Evolutionary conservation across 495 filamentous ascomycete species (phyloP).

Genomic region (Aspergillus avenaceus): DNA sequence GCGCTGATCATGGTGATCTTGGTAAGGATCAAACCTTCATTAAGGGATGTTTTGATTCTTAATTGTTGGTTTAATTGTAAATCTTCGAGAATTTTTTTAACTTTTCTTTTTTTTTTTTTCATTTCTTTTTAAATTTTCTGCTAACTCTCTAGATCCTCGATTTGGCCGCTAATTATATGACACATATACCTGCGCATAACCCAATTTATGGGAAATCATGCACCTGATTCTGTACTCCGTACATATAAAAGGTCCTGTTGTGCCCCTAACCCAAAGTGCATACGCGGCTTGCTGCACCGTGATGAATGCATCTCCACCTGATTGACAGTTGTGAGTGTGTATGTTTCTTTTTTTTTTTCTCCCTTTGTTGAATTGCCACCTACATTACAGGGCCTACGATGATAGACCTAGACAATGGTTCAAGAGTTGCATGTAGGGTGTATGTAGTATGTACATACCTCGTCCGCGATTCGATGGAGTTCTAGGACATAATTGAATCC

Average conservation of each 20-base stretch:
- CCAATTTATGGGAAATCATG: neutral
- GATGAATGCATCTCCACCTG: slow-evolving; percentile 8
- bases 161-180: neutral
- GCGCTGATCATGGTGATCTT: slow-evolving; percentile 8
- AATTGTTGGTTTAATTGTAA: neutral
- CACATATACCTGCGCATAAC: neutral
- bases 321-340: slow-evolving; percentile 6
- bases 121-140: too few species aligned
- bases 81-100: neutral
- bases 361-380: neutral
- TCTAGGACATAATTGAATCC: neutral
- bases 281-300: slow-evolving; percentile 6
- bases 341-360: too few species aligned
- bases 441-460: neutral
- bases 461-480: neutral
- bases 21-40: slow-evolving; percentile 3
- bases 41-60: neutral
- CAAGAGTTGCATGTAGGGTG: neutral
- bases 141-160: neutral
- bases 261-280: slow-evolving; percentile 1
- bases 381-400: neutral
- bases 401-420: neutral
- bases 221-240: neutral
- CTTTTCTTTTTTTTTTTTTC: neutral
- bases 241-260: slow-evolving; percentile 1